Evolutionary conservation across 352 stramenopile species (phyloP), one percentile per base, ranked within the genome.

Genomic region (Phytopythium oedochilum): DNA sequence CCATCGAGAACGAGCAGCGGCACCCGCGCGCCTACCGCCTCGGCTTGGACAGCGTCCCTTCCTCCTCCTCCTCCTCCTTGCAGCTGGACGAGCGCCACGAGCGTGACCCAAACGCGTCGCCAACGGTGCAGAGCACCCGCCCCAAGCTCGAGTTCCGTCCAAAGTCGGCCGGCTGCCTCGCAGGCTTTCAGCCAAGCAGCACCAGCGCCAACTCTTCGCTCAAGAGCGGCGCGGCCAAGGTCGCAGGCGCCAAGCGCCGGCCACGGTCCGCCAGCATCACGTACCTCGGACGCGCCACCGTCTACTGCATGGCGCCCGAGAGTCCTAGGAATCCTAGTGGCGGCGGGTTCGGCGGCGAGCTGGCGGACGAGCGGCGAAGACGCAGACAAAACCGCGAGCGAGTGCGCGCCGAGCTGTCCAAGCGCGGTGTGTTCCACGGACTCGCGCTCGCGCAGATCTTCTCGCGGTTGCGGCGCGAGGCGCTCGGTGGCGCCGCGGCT

Each of bases 381-480:
- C 61, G 78, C 6, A 55, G 67, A 20, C 45, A 68, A 17, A 54
- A 65, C 2, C 60, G 71, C 40, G 60, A 55, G 4, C 32, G 66
- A 11, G 42, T 56, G 55, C 49, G 83, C n/a, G 59, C 46, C 6
- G 65, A 64, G n/a, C 57, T 83, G 20, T 54, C 70, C 12, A 57
- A 42, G 7, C 63, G 54, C 28, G 62, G 59, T 25, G 36, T 70
- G 12, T 45, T 73, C 2, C 62, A 68, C 61, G 28, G 63, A 3
- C 66, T 83, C 20, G 71, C 71, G 1, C 45, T 82, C 20, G 71
- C 71, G 1, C 78, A 86, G 55, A 59, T 86, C 26, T 88, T 86
- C 45, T 75, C 73, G 20, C 65, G 78, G 2, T 52, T 86, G 18
- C 62, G 75, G 8, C 64, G 78, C 5, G 78, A 88, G 65, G 68